Evolutionary conservation across 2,329 filamentous ascomycete species (phyloP).

Genomic region (Fusarium pininemorale): DNA sequence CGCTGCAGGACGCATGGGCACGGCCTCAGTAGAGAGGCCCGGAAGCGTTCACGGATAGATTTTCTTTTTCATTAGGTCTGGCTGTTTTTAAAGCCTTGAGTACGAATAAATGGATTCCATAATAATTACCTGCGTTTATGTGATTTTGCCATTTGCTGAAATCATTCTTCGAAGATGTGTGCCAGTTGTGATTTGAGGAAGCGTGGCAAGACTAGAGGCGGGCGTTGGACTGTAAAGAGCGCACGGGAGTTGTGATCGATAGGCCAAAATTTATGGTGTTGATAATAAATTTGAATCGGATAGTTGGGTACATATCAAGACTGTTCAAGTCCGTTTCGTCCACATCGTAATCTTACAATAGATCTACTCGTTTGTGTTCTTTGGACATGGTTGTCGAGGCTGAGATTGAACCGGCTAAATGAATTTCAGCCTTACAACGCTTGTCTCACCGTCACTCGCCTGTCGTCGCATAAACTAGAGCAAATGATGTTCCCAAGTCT

Average conservation of each 20-base stretch:
- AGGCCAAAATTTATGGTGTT: not conserved
- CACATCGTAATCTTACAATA: no score
- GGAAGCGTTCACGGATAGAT: constrained; percentile 47
- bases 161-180: no score
- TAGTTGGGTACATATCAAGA: no score
- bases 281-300: not conserved
- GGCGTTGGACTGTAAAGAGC: not conserved
- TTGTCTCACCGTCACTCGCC: not conserved
- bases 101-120: constrained; percentile 37
- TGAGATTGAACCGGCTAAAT: not conserved
- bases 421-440: not conserved
- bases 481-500: not conserved
- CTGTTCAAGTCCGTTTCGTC: no score
- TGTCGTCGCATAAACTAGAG: not conserved
- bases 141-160: not conserved
- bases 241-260: not conserved
- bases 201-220: not conserved
- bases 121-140: not conserved
- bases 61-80: constrained; percentile 43
- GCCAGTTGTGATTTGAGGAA: not conserved
- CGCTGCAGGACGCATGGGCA: constrained; percentile 44
- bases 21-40: constrained; percentile 44
- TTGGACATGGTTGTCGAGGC: not conserved
- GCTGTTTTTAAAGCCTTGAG: constrained; percentile 35
- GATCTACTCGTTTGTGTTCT: not conserved